Base-by-base conservation (phyloP, 768 basidiomycete genomes). In the Mycena polygramma region DNA sequence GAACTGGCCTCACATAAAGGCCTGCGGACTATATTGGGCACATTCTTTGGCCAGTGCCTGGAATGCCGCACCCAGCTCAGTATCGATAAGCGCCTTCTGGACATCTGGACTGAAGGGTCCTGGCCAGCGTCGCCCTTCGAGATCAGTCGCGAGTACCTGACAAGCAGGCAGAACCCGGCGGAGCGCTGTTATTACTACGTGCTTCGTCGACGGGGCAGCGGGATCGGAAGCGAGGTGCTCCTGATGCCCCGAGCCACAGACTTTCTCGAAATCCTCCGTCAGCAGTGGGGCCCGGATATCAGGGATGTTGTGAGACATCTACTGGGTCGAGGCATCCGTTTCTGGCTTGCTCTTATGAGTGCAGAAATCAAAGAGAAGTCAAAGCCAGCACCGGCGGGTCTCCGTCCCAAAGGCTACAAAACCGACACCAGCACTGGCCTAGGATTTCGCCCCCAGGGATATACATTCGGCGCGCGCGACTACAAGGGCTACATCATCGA, bases 271-370 rank as follows among this genome's bases (percentile, higher is more conserved):
- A 30, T 60, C 26, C 59, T 60, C 14, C 59, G 45, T 30, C 59
- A 60, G 15, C 7, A n/a, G 26, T 63, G 60, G 62, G 62, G 62
- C 30, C 62, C 62, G 10, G 36, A 24, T 30, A 52, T 63, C 39
- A 36, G 26, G 39, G 62, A 26, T 24, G 39, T 52, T 19, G 35
- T 15, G 3, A 2, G 4, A 36, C 51, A 26, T 15, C 8, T 45
- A 26, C 39, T 52, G 7, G 24, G 43, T 24, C 22, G 41, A 30
- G 58, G 43, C 11, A 60, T 60, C 10, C 26, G 8, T 2, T 49
- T 48, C 35, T 45, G 57, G 57, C 26, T 58, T 14, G 57, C 54
- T 8, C 39, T 14, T 19, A n/a, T 57, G 5, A 57, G 54, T 36
- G 36, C 54, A 17, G 54, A 57, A 39, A 57, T 59, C 41, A 46